Evolutionary conservation across 176 grass and related monocot species (phyloP).

Genomic region (Oryza longistaminata): DNA sequence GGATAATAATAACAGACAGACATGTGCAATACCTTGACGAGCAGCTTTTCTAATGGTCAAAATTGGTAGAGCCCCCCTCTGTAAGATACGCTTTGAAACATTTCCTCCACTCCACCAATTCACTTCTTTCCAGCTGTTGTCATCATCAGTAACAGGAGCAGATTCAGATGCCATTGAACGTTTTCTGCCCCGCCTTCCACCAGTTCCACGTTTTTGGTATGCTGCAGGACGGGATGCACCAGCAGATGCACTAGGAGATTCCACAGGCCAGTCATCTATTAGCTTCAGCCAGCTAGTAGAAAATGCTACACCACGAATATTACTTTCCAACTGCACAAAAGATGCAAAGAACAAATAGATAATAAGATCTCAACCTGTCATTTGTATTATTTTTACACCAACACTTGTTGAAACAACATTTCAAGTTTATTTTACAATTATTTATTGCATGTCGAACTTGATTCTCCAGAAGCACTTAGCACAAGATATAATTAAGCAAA

Average conservation of each 20-base stretch:
- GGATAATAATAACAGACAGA: slow-evolving; percentile 29
- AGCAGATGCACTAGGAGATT: slow-evolving; percentile 46
- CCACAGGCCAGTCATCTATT: slow-evolving; percentile 61
- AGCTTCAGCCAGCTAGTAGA: slow-evolving; percentile 80
- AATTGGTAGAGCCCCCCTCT: slow-evolving; percentile 60
- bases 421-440: slow-evolving; percentile 27
- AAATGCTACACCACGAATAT: slow-evolving; percentile 80
- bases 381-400: slow-evolving; percentile 16
- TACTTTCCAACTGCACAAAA: slow-evolving; percentile 79
- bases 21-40: slow-evolving; percentile 73
- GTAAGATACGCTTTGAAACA: slow-evolving; percentile 76
- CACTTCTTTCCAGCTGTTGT: slow-evolving; percentile 75
- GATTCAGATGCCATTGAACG: slow-evolving; percentile 59
- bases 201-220: slow-evolving; percentile 76
- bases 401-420: slow-evolving; percentile 16
- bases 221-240: slow-evolving; percentile 58
- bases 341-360: slow-evolving; percentile 4
- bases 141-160: slow-evolving; percentile 49
- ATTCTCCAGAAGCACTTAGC: slow-evolving; percentile 24
- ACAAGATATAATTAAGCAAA: slow-evolving; percentile 4
- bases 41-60: slow-evolving; percentile 68
- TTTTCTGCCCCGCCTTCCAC: slow-evolving; percentile 66
- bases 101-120: slow-evolving; percentile 84
- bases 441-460: slow-evolving; percentile 36
- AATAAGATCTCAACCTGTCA: neutral